These are phyloP conservation scores for Solanum rostratum DNA, from an alignment of 257 asterid genomes.

Conservation along the genomic window DNA sequence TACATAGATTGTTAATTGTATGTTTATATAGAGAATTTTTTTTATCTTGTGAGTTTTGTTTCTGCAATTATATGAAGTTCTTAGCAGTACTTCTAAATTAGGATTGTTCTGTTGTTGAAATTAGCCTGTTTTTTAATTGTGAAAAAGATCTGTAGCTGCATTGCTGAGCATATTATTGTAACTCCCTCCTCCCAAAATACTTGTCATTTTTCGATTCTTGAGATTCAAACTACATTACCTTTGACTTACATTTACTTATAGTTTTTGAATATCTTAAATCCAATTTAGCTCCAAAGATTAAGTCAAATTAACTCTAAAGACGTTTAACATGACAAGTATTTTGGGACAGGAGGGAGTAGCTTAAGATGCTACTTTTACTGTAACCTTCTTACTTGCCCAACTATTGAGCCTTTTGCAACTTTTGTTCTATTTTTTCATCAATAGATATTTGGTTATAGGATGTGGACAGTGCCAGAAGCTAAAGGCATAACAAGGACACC, in stretches of 20 bases:
- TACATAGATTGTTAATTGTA: background rate
- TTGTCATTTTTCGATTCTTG: background rate
- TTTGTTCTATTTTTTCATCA: background rate
- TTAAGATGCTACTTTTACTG: background rate
- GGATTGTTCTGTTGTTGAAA: background rate
- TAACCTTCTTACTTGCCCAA: background rate
- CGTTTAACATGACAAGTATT: background rate
- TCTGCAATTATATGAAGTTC: background rate
- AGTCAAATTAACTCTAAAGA: background rate
- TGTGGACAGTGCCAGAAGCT: constrained; percentile 88
- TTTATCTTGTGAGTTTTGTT: background rate
- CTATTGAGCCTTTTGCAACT: background rate
- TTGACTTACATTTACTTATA: background rate
- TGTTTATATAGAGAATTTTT: background rate
- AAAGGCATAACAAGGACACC: constrained; percentile 32
- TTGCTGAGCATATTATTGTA: background rate
- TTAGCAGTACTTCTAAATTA: background rate
- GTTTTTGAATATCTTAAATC: background rate
- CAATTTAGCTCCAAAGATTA: background rate
- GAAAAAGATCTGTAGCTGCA: background rate
- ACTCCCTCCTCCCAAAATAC: background rate
- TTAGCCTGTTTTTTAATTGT: background rate
- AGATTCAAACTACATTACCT: background rate
- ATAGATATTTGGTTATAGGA: constrained; percentile 28
- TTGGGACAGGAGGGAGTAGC: background rate